Evolutionary conservation across 2,329 filamentous ascomycete genomes (phyloP).

Genomic region (Fusarium subglutinans): DNA sequence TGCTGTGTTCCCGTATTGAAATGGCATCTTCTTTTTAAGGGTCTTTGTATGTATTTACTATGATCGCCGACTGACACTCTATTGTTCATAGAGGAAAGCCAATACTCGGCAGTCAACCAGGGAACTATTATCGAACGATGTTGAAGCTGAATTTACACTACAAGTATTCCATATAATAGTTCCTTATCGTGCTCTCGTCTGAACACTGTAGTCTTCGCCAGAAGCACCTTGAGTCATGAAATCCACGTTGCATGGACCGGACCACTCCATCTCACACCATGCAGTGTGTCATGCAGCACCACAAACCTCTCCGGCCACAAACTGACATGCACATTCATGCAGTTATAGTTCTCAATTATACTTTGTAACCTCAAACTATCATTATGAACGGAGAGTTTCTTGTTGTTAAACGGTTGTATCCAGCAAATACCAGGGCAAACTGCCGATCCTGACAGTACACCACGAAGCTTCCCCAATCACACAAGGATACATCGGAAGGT

Average conservation of each 20-base stretch:
- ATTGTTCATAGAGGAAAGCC: background rate
- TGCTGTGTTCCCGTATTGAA: background rate
- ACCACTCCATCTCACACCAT: background rate
- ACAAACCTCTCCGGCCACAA: background rate
- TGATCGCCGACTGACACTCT: conserved; percentile 6
- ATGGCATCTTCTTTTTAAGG: conserved; percentile 3
- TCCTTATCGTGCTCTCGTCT: background rate
- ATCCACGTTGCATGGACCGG: background rate
- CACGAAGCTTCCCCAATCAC: conserved; percentile 3
- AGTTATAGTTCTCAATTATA: background rate
- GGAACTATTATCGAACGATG: background rate
- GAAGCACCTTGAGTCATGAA: background rate
- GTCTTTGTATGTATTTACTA: background rate
- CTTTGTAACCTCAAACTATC: background rate
- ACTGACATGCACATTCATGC: conserved; percentile 1
- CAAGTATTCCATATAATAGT: background rate
- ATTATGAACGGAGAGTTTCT: background rate
- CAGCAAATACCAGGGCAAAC: background rate
- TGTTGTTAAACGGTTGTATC: background rate
- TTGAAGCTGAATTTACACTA: background rate
- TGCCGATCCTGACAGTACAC: conserved; percentile 15
- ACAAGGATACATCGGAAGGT: background rate
- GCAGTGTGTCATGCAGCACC: background rate
- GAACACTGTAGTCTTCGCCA: background rate
- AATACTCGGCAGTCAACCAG: background rate